Conservation (phyloP, 768 basidiomycete genomes). For the Neoboletus brunneissimus region DNA sequence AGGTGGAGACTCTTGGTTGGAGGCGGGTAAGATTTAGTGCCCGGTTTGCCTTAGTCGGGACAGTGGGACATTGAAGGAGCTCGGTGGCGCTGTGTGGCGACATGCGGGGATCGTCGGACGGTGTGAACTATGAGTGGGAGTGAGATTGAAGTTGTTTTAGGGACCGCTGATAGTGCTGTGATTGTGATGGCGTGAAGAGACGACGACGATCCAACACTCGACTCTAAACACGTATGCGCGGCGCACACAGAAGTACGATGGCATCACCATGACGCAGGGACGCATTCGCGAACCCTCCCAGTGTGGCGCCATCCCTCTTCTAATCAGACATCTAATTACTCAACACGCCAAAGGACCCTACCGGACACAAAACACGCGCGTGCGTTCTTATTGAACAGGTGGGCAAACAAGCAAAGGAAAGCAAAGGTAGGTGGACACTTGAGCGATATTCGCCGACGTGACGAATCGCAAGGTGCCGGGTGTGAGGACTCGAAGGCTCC, state of each 20-base stretch:
- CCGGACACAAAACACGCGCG: neutral
- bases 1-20: neutral
- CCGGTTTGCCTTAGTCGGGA: neutral
- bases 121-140: neutral
- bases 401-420: neutral
- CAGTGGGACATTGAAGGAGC: neutral
- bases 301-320: neutral
- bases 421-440: neutral
- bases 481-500: neutral
- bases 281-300: neutral
- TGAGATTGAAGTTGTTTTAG: neutral
- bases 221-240: neutral
- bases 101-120: neutral
- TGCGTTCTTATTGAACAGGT: neutral
- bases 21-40: neutral
- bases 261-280: conserved; percentile 5
- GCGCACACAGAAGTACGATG: neutral
- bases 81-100: neutral
- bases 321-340: neutral
- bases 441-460: conserved; percentile 9
- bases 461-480: neutral
- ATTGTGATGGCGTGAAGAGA: neutral
- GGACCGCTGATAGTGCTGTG: neutral
- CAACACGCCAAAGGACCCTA: neutral
- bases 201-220: neutral